Percentiles rank a stretch among this genome's conserved stretches.
phyloP scores from a whole-genome alignment of 495 filamentous ascomycete species.

The Talaromyces ruber region DNA sequence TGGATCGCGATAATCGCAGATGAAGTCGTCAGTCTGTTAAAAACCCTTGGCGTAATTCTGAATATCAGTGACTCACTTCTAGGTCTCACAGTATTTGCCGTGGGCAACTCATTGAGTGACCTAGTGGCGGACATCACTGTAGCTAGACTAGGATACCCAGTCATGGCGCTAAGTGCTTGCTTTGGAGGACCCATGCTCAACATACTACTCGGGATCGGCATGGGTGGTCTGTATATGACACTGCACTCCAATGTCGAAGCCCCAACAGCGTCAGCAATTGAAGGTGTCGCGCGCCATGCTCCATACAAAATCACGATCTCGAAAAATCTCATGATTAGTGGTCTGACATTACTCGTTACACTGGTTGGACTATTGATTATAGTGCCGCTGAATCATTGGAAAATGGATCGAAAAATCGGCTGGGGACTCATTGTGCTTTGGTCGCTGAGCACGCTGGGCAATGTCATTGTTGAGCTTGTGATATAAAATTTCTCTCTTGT shows the following conservation, averaged over 20 bases:
- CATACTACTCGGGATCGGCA: conserved; percentile 87
- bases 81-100: conserved; percentile 92
- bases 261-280: conserved; percentile 8
- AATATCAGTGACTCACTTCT: conserved; percentile 93
- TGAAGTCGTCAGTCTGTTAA: conserved; percentile 92
- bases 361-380: conserved; percentile 68
- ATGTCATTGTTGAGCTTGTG: conserved; percentile 69
- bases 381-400: conserved; percentile 83
- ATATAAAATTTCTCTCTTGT: neutral
- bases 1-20: conserved; percentile 97
- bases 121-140: conserved; percentile 93
- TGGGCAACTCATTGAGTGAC: conserved; percentile 92
- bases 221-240: conserved; percentile 81
- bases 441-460: conserved; percentile 72
- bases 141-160: conserved; percentile 83
- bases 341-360: conserved; percentile 70
- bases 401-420: conserved; percentile 78
- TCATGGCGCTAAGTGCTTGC: conserved; percentile 92
- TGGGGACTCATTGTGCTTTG: conserved; percentile 78
- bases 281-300: conserved; percentile 45
- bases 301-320: conserved; percentile 77
- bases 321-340: conserved; percentile 74
- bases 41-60: conserved; percentile 86
- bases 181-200: conserved; percentile 98
- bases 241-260: conserved; percentile 25